Evolutionary conservation across 129 eudicot species (phyloP).

Genomic region (sunflower (Helianthus annuus)): HanXRQr2.0-SUNRISE NC_035443.2:9720089-9720588

Average conservation of each 20-base stretch:
- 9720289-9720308: neutral
- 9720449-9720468: neutral
- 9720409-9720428: slow-evolving; percentile 6
- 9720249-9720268: neutral
- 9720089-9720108: too few relatives aligned
- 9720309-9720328: slow-evolving; percentile 93
- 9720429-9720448: neutral
- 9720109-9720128: too few relatives aligned
- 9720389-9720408: slow-evolving; percentile 70
- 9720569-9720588: neutral
- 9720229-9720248: too few relatives aligned
- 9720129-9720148: too few relatives aligned
- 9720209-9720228: neutral
- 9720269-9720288: neutral
- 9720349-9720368: slow-evolving; percentile 77
- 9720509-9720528: neutral
- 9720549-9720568: neutral
- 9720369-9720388: slow-evolving; percentile 69
- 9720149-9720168: too few relatives aligned
- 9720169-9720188: too few relatives aligned
- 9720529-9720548: neutral
- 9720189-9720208: too few relatives aligned
- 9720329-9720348: slow-evolving; percentile 97
- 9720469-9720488: neutral
- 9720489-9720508: neutral